phyloP scores from a whole-genome alignment of 805 yeast species.

The Ogataea thermomethanolica region DNA sequence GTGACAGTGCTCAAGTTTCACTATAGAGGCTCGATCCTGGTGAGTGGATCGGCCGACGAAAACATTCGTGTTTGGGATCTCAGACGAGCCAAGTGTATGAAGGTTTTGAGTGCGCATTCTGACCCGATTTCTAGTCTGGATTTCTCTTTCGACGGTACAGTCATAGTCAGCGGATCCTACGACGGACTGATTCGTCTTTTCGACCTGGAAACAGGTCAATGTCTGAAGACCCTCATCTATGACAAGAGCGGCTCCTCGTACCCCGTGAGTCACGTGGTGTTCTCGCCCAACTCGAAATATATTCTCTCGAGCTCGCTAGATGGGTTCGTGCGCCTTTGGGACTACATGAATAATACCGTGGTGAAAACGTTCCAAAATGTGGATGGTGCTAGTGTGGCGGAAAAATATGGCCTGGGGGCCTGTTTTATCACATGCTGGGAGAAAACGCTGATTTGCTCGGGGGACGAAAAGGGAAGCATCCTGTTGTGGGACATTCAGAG shows the following conservation, averaged over 20 bases:
- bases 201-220: conserved; percentile 86
- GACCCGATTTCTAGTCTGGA: conserved; percentile 82
- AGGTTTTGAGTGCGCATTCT: conserved; percentile 86
- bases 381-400: conserved; percentile 37
- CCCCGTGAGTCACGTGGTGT: conserved; percentile 71
- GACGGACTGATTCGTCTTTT: conserved; percentile 90
- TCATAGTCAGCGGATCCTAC: conserved; percentile 80
- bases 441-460: conserved; percentile 50
- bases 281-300: conserved; percentile 79
- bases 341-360: conserved; percentile 74
- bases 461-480: conserved; percentile 53
- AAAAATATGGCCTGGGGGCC: conserved; percentile 51
- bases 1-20: conserved; percentile 71
- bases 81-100: conserved; percentile 60
- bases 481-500: conserved; percentile 67
- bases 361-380: conserved; percentile 54
- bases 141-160: conserved; percentile 72
- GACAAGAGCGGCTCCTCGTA: conserved; percentile 69
- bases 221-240: conserved; percentile 83
- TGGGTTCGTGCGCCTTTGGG: conserved; percentile 80
- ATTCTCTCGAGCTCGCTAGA: conserved; percentile 77
- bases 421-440: conserved; percentile 42
- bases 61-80: conserved; percentile 90
- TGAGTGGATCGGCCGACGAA: conserved; percentile 87
- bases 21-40: conserved; percentile 69